Evolutionary conservation across 2,329 filamentous ascomycete species (phyloP).

Genomic region (Arachnopeziza araneosa): DNA sequence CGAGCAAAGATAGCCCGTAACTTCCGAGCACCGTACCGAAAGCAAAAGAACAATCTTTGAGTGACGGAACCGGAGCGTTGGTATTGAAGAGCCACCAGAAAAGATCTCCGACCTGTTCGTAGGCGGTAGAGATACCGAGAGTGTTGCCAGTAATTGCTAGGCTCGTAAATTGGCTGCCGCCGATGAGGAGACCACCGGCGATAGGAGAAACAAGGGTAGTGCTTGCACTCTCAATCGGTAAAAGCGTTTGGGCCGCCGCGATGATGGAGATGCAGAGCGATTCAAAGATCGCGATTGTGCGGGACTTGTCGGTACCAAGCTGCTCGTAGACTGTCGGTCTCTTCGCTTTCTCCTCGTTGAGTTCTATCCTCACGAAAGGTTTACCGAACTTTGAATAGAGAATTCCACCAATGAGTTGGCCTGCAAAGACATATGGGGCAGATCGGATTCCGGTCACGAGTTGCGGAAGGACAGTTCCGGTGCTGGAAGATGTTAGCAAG

Average conservation of each 20-base stretch:
- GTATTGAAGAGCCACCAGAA: slow-evolving; percentile 35
- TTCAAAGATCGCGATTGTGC: slow-evolving; percentile 15
- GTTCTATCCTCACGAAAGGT: background rate
- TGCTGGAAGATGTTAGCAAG: background rate
- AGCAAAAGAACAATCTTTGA: slow-evolving; percentile 42
- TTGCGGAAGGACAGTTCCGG: slow-evolving; percentile 57
- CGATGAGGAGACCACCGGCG: slow-evolving; percentile 53
- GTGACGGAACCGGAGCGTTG: slow-evolving; percentile 1
- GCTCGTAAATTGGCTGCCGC: slow-evolving; percentile 51
- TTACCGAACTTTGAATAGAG: slow-evolving; percentile 31
- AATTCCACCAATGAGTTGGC: slow-evolving; percentile 51
- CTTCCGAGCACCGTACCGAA: slow-evolving; percentile 45
- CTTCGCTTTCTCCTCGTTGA: background rate
- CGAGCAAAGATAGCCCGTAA: slow-evolving; percentile 20
- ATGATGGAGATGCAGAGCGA: slow-evolving; percentile 15
- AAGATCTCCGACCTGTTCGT: slow-evolving; percentile 53
- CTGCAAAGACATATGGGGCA: slow-evolving; percentile 47
- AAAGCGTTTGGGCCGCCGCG: background rate
- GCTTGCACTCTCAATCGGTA: background rate
- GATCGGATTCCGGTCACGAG: slow-evolving; percentile 47
- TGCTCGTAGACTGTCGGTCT: slow-evolving; percentile 21
- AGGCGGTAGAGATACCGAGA: slow-evolving; percentile 56
- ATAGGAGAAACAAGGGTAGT: slow-evolving; percentile 20
- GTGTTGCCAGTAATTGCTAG: slow-evolving; percentile 47
- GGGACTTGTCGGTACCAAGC: slow-evolving; percentile 4